Percentiles rank a stretch among this genome's conserved stretches.
phyloP scores from a whole-genome alignment of 768 basidiomycete genomes.

The Boletales sp. region DNA sequence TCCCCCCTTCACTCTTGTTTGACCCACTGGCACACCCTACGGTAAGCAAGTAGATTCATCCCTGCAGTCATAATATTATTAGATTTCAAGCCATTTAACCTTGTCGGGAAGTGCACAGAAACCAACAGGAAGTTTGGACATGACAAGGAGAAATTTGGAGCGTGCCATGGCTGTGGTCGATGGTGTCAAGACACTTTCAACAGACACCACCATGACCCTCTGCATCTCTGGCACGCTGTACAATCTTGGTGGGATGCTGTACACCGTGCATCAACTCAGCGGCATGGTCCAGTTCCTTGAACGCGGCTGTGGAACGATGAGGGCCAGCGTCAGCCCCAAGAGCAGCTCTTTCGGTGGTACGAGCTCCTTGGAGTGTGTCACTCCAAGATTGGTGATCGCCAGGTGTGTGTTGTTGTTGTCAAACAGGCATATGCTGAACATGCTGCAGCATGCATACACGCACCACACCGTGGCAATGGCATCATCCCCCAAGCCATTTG shows the following conservation, averaged over 20 bases:
- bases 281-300: conserved; percentile 66
- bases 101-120: no score
- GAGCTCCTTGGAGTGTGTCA: conserved; percentile 80
- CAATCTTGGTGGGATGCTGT: conserved; percentile 66
- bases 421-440: no score
- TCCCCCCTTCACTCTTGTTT: no score
- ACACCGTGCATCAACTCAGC: conserved; percentile 58
- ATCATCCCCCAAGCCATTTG: conserved; percentile 32
- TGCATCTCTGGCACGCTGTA: conserved; percentile 72
- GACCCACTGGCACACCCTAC: no score
- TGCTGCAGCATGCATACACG: no score
- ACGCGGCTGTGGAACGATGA: conserved; percentile 45
- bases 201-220: conserved; percentile 44
- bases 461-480: conserved; percentile 18
- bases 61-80: no score
- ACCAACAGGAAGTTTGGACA: no score
- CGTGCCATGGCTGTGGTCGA: conserved; percentile 32
- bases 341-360: conserved; percentile 69
- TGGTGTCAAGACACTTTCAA: conserved; percentile 4
- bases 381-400: conserved; percentile 72
- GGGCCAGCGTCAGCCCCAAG: conserved; percentile 56
- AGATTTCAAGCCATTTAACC: no score
- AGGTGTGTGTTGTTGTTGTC: no score
- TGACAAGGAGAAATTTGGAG: no score
- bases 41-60: no score